Evolutionary conservation across 345 rosid genomes (phyloP).

Genomic region (Anastatica hierochuntica): DNA sequence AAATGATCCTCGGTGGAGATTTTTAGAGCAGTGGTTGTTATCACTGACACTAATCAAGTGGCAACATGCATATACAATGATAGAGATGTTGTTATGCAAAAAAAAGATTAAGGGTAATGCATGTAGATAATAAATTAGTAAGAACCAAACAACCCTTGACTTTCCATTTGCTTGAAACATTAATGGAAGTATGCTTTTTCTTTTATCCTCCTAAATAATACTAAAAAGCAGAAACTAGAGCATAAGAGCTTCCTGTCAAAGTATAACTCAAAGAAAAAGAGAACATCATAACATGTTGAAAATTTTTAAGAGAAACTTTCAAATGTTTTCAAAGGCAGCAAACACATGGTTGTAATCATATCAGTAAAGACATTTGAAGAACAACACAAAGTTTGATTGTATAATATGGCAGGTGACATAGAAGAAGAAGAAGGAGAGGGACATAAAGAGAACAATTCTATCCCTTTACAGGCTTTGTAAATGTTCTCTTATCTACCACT

Average conservation of each 20-base stretch:
- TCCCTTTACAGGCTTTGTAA: slow-evolving; percentile 21
- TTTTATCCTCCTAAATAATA: not conserved
- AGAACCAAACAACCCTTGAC: slow-evolving; percentile 23
- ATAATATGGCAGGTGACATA: slow-evolving; percentile 26
- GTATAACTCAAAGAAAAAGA: not conserved
- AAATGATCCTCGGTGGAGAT: too few relatives aligned
- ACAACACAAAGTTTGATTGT: slow-evolving; percentile 9
- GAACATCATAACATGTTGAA: slow-evolving; percentile 24
- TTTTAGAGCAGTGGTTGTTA: too few relatives aligned
- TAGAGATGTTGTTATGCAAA: too few relatives aligned
- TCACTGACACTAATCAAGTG: too few relatives aligned
- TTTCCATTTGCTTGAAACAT: not conserved
- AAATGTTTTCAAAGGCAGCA: slow-evolving; percentile 1
- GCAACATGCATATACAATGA: too few relatives aligned
- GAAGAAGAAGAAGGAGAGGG: slow-evolving; percentile 11
- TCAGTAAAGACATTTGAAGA: slow-evolving; percentile 15
- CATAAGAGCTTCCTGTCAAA: slow-evolving; percentile 4
- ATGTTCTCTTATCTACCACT: slow-evolving; percentile 16
- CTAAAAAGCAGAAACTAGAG: not conserved
- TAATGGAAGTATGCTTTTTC: not conserved
- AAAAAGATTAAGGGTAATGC: too few relatives aligned
- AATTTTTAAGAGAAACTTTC: slow-evolving; percentile 1
- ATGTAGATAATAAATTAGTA: not conserved
- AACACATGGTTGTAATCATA: slow-evolving; percentile 29
- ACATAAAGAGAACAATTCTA: slow-evolving; percentile 19